Evolutionary conservation across 1,284 basidiomycete species (phyloP).

Genomic region (Psilocybe mexicana): DNA sequence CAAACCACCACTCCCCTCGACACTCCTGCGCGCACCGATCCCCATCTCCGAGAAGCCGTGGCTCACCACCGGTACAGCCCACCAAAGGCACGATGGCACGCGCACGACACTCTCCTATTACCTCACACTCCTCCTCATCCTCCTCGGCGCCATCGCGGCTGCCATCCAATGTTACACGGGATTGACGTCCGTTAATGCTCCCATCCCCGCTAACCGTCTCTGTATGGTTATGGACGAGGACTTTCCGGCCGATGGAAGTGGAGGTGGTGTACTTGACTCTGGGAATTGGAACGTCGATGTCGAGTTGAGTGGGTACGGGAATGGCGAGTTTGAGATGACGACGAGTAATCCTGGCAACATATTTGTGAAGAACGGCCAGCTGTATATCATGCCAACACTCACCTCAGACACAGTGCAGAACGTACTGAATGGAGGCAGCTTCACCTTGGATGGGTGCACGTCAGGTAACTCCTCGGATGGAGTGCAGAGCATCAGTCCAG

Average conservation of each 20-base stretch:
- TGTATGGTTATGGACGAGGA: constrained; percentile 76
- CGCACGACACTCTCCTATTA: constrained; percentile 38
- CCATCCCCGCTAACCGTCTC: constrained; percentile 40
- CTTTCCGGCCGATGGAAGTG: constrained; percentile 41
- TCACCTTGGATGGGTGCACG: constrained; percentile 32
- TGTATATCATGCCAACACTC: constrained; percentile 71
- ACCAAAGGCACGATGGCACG: constrained; percentile 31
- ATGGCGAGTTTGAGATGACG: constrained; percentile 82
- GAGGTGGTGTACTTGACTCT: constrained; percentile 33
- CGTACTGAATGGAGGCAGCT: constrained; percentile 32
- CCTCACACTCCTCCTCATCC: constrained; percentile 42
- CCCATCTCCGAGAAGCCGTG: constrained; percentile 54
- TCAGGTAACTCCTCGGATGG: constrained; percentile 40
- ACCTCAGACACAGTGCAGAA: constrained; percentile 50
- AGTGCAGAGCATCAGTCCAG: constrained; percentile 26
- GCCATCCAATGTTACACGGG: constrained; percentile 45
- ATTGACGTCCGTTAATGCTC: constrained; percentile 29
- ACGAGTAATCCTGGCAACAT: constrained; percentile 71
- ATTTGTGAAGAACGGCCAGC: constrained; percentile 65
- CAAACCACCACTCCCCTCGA: constrained; percentile 50
- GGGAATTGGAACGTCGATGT: constrained; percentile 60
- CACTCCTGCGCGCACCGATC: constrained; percentile 39
- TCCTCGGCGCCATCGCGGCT: constrained; percentile 44
- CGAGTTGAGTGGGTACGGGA: constrained; percentile 78
- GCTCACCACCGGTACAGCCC: constrained; percentile 27